Percentiles rank a stretch among this genome's conserved stretches.
Conservation (phyloP, 228 moss, liverwort and hornwort species). For the Sphagnum fallax region DNA sequence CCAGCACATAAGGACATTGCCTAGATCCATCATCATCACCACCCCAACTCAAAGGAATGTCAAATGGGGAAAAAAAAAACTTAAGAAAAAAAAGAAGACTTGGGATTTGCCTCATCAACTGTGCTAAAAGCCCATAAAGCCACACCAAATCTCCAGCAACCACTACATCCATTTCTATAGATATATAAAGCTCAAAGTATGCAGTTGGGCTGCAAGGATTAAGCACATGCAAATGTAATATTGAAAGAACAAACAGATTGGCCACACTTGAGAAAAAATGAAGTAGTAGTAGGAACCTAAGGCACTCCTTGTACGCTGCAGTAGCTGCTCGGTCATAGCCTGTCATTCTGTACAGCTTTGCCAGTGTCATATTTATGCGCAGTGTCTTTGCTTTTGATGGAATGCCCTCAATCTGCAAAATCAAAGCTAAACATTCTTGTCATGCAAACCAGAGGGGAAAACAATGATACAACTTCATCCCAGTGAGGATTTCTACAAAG, state of each 20-base stretch:
- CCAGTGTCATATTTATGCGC: slow-evolving; percentile 75
- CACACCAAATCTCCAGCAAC: too few relatives aligned
- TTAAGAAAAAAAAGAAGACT: too few relatives aligned
- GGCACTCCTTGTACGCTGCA: slow-evolving; percentile 74
- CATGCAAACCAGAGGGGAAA: not conserved
- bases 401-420: slow-evolving; percentile 81
- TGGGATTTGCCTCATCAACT: too few relatives aligned
- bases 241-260: too few relatives aligned
- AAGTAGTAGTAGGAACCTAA: slow-evolving; percentile 27
- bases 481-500: too few relatives aligned
- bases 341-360: slow-evolving; percentile 72
- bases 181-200: too few relatives aligned
- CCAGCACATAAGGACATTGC: slow-evolving; percentile 79
- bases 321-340: slow-evolving; percentile 75
- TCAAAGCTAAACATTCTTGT: slow-evolving; percentile 4
- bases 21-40: slow-evolving; percentile 19
- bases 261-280: too few relatives aligned
- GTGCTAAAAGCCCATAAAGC: too few relatives aligned
- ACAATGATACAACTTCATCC: not conserved
- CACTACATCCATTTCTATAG: too few relatives aligned
- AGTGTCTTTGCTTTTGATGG: slow-evolving; percentile 75
- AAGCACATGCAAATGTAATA: too few relatives aligned
- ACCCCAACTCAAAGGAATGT: not conserved
- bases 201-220: too few relatives aligned
- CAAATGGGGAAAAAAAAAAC: too few relatives aligned